These are phyloP conservation scores for Gossypium thurberi DNA, from an alignment of 345 rosid species.

Conservation along the genomic window DNA sequence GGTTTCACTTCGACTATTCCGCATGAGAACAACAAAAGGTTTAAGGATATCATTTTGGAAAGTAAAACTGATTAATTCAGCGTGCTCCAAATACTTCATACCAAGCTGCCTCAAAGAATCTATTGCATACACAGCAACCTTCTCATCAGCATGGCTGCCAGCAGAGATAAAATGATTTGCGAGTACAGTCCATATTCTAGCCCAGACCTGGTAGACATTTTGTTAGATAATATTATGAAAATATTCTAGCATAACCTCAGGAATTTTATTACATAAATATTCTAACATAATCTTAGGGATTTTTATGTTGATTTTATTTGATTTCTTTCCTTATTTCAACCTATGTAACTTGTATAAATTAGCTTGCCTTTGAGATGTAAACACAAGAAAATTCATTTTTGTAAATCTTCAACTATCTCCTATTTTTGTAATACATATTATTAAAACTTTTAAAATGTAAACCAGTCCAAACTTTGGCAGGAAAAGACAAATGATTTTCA, in stretches of 20 bases:
- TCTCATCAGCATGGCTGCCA: conserved; percentile 66
- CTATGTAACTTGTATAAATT: too few relatives aligned
- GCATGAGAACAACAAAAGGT: conserved; percentile 72
- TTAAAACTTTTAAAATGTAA: conserved; percentile 5
- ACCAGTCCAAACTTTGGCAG: neutral
- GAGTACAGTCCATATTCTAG: conserved; percentile 68
- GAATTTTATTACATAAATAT: too few relatives aligned
- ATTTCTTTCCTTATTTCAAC: too few relatives aligned
- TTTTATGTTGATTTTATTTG: too few relatives aligned
- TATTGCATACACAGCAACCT: conserved; percentile 66
- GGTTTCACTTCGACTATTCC: conserved; percentile 54
- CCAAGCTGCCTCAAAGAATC: conserved; percentile 76
- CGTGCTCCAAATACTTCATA: conserved; percentile 72
- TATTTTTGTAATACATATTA: neutral
- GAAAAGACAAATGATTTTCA: neutral
- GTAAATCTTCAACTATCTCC: too few relatives aligned
- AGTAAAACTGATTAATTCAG: conserved; percentile 63
- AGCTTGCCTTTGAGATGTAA: too few relatives aligned
- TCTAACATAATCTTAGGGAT: too few relatives aligned
- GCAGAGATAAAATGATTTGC: conserved; percentile 76
- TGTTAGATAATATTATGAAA: too few relatives aligned
- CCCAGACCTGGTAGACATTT: conserved; percentile 57
- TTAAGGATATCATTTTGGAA: conserved; percentile 78
- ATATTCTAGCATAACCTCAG: too few relatives aligned
- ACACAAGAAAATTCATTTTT: too few relatives aligned